These are phyloP conservation scores for Galerina marginata DNA, from an alignment of 768 basidiomycete genomes.

Conservation along the genomic window DNA sequence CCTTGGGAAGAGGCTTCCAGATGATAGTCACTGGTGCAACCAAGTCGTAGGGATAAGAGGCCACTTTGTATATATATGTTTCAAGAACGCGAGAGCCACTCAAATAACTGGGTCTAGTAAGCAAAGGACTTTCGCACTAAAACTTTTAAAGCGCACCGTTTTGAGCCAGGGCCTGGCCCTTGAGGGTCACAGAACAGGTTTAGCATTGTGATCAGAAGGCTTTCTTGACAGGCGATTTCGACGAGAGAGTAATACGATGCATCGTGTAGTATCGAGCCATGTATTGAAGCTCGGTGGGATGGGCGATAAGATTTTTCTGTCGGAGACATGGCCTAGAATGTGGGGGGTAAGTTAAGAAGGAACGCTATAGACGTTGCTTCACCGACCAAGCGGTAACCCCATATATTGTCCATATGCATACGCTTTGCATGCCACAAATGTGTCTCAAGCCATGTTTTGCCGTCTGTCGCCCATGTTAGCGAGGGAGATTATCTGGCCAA, in stretches of 20 bases:
- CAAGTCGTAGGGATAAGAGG: constrained; percentile 69
- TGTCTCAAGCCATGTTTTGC: constrained; percentile 94
- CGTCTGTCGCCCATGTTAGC: constrained; percentile 47
- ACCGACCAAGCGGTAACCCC: constrained; percentile 85
- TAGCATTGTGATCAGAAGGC: constrained; percentile 55
- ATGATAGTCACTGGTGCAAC: constrained; percentile 76
- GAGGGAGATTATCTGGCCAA: not conserved
- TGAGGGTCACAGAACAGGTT: constrained; percentile 69
- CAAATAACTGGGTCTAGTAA: constrained; percentile 52
- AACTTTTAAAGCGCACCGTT: constrained; percentile 48
- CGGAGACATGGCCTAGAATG: constrained; percentile 73
- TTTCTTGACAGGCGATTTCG: constrained; percentile 72
- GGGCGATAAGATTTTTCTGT: constrained; percentile 93
- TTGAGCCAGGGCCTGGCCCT: constrained; percentile 60
- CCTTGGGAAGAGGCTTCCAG: constrained; percentile 60
- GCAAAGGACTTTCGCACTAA: not conserved
- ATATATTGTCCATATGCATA: constrained; percentile 92
- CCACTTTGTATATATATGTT: constrained; percentile 67
- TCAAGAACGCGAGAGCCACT: constrained; percentile 70
- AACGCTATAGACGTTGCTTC: not conserved
- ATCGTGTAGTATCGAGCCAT: constrained; percentile 88
- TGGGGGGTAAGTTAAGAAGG: not conserved
- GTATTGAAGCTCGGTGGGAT: constrained; percentile 86
- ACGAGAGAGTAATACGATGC: constrained; percentile 83
- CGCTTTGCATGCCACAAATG: constrained; percentile 98